These are phyloP conservation scores for Pisolithus orientalis DNA, from an alignment of 768 basidiomycete species.

Conservation along the genomic window DNA sequence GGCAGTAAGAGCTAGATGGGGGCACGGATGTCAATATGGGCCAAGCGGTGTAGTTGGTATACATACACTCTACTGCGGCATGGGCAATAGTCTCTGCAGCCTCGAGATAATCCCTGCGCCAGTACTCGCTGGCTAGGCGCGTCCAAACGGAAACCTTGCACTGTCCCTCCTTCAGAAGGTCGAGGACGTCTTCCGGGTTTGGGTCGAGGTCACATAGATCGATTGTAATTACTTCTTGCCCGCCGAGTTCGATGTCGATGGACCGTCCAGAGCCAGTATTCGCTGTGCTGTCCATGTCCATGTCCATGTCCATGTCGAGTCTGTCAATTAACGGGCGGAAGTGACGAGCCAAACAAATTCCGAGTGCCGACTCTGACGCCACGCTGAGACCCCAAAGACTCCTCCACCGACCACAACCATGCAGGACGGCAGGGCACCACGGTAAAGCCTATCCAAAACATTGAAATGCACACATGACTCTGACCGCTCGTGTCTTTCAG, in stretches of 20 bases:
- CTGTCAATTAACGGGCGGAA: background rate
- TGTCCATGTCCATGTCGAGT: background rate
- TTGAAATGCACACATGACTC: background rate
- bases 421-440: constrained; percentile 79
- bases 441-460: constrained; percentile 34
- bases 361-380: background rate
- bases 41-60: background rate
- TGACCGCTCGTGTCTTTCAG: constrained; percentile 31
- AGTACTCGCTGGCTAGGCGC: constrained; percentile 82
- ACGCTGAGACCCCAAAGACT: background rate
- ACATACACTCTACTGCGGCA: constrained; percentile 61
- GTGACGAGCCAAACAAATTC: background rate
- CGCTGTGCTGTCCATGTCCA: background rate
- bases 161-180: constrained; percentile 64
- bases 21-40: constrained; percentile 2
- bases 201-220: constrained; percentile 85
- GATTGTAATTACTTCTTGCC: constrained; percentile 83
- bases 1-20: constrained; percentile 41
- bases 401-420: constrained; percentile 28
- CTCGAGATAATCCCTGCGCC: constrained; percentile 68
- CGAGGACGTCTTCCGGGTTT: constrained; percentile 67
- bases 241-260: constrained; percentile 73
- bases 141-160: constrained; percentile 76
- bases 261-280: constrained; percentile 22
- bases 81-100: constrained; percentile 73